phyloP scores from a whole-genome alignment of 2,329 filamentous ascomycete species.

The Claviceps sp. region DNA sequence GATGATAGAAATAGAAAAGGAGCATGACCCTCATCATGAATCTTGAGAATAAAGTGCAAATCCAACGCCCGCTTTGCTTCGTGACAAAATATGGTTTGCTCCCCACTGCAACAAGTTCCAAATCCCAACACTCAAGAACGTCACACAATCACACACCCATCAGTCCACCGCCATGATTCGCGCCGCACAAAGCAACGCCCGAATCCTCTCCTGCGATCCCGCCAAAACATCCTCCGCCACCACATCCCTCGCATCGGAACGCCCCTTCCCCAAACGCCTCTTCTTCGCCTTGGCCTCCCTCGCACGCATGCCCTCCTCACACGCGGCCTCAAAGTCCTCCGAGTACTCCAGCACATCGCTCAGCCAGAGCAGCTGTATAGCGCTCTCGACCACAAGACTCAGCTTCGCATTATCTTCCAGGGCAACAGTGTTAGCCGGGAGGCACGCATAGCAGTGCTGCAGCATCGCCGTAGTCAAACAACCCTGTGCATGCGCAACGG shows the following conservation, averaged over 20 bases:
- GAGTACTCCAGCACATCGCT: conserved; percentile 22
- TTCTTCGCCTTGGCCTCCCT: conserved; percentile 32
- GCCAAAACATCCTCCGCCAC: conserved; percentile 30
- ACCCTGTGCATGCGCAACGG: conserved; percentile 21
- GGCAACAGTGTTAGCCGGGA: conserved; percentile 46
- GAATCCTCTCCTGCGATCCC: conserved; percentile 30
- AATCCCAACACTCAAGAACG: too few species aligned
- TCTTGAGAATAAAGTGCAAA: background rate
- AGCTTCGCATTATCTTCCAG: conserved; percentile 60
- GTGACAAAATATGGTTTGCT: background rate
- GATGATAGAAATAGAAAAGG: background rate
- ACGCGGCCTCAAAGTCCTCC: conserved; percentile 23
- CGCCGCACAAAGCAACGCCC: conserved; percentile 24
- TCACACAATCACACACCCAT: too few species aligned
- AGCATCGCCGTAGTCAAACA: conserved; percentile 32
- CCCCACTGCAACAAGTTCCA: background rate
- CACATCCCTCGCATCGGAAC: conserved; percentile 23
- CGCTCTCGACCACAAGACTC: conserved; percentile 52
- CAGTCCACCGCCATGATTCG: conserved; percentile 1
- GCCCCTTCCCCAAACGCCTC: conserved; percentile 22
- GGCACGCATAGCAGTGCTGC: conserved; percentile 49
- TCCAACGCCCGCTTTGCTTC: background rate
- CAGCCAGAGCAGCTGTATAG: conserved; percentile 41
- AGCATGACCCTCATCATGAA: background rate
- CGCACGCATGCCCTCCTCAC: conserved; percentile 34